Base-by-base conservation (phyloP, 352 stramenopile genomes). In the Phytophthora pluvialis region DNA sequence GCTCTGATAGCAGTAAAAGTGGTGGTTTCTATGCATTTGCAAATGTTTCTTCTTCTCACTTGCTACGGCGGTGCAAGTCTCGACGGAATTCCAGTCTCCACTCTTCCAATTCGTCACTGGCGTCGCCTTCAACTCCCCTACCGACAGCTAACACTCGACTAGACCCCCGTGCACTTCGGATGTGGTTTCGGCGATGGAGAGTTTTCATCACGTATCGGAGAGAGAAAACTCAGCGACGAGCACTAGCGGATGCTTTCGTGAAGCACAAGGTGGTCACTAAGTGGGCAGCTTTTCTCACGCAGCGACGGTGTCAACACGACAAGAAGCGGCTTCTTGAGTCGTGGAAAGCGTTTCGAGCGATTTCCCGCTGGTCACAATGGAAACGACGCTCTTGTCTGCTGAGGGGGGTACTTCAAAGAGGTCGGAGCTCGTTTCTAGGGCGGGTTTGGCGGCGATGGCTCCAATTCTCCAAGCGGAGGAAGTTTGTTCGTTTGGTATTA, bases 131-230 rank as follows among this genome's bases (percentile, higher is more conserved):
- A 11, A 35, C 2, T 4, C n/a, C 18, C 16, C 21, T 21, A 7
- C 4, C 45, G 38, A 25, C 21, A 21, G 21, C 21, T 21, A 21
- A 21, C 21, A 21, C 6, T 16, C 36, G 39, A 6, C 62, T 35
- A 63, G 25, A 52, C 11, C 45, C 33, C 33, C 44, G 28, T 8
- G 5, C n/a, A 18, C 44, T 68, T 54, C 56, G 56, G 3, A 29
- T 53, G 35, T 78, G 44, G 54, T 79, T 83, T 52, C 59, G 67
- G 8, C 59, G 61, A 18, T 83, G 75, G 75, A 70, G 66, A 31
- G 32, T 33, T 26, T 79, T 67, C 29, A 25, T 77, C 15, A 46
- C 45, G 29, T 13, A 46, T 49, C 51, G 44, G 11, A 51, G 36
- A 28, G 60, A 80, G 32, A 47, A 54, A 56, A 5, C 9, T 59